Base-by-base conservation (phyloP, 108 stramenopile species). In the Chaetoceros tenuissimus region DNA sequence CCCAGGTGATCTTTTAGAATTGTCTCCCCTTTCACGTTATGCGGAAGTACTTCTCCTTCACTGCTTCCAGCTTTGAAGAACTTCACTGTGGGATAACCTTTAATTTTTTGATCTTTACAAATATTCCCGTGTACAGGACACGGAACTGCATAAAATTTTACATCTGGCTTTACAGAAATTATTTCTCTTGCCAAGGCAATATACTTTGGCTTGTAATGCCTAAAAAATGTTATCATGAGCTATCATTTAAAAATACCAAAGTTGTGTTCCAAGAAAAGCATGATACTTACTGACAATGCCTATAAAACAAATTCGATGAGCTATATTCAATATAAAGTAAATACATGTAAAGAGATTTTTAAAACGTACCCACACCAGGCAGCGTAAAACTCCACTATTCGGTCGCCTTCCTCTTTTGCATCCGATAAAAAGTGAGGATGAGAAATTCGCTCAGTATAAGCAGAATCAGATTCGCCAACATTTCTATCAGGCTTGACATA, bases 71-170 rank as follows among this genome's bases (percentile, higher is more conserved):
- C 74, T 29, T 45, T 51, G 57, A 67, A 84, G 19, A 76, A 19
- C 43, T 67, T 68, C 2, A 87, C 25, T 5, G 58, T 66, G 10
- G 86, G 84, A 59, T 70, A 89, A 3, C 64, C 24, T 24, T 55
- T 40, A 20, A 87, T 49, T 47, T 68, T 59, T 61, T 72, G 60
- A n/a, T 70, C 66, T 17, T 60, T 61, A 64, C 91, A 93, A 8
- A 88, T 23, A 3, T 45, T n/a, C 28, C 40, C 45, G 52, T 84
- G 74, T 16, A 74, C 81, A 17, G 67, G 70, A 59, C 92, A 93
- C 17, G 77, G 75, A n/a, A 93, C 74, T 31, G 85, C 92, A 67
- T 82, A 69, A 19, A 92, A 67, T 28, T 69, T 49, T 19, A 90
- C 28, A 21, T 62, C 51, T 30, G 55, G n/a, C 22, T 65, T 72